Evolutionary conservation across 805 yeast genomes (phyloP), one percentile per base, ranked within the genome.

Genomic region (Yamadazyma nakazawae): DNA sequence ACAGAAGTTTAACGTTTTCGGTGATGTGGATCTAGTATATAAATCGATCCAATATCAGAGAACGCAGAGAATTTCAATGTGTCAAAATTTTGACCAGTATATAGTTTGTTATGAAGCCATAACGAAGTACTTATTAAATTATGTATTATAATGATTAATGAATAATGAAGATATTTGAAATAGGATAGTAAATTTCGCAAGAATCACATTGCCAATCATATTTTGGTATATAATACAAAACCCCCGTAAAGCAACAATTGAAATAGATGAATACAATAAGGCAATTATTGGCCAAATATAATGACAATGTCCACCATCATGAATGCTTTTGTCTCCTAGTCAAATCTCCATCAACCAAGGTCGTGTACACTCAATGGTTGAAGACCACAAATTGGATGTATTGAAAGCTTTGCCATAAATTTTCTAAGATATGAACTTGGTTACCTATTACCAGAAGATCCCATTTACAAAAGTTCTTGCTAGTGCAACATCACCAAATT

Each of bases 21-120:
- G 61, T 13, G 55, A 60, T 5, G 64, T 67, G 18, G 94, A 86
- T 62, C 67, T 84, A 47, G 72, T 88, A 2, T 81, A 76, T 55
- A 75, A 81, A 53, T 76, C 81, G 3, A 84, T 88, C 11, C 80
- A 83, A 54, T 76, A 73, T 43, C 80, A 88, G 57, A 72, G 96
- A 54, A 76, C 79, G 50, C 94, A 87, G 62, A 67, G 96, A 53
- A 73, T 88, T 21, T 82, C 90, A 5, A 88, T 88, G 94, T 96
- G 88, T 12, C 96, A 88, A 60, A 85, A 81, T 57, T 72, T 87
- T 49, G 81, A 84, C 49, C 96, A 88, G 63, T 86, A 78, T 54
- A 70, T 84, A 18, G 74, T 82, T 51, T 84, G 92, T 61, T 88
- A 88, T 62, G 94, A 88, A 51, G 70, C 80, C 11, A 60, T 78